Base-by-base conservation (phyloP, 495 filamentous ascomycete species). In the Massariosphaeria phaeospora region DNA sequence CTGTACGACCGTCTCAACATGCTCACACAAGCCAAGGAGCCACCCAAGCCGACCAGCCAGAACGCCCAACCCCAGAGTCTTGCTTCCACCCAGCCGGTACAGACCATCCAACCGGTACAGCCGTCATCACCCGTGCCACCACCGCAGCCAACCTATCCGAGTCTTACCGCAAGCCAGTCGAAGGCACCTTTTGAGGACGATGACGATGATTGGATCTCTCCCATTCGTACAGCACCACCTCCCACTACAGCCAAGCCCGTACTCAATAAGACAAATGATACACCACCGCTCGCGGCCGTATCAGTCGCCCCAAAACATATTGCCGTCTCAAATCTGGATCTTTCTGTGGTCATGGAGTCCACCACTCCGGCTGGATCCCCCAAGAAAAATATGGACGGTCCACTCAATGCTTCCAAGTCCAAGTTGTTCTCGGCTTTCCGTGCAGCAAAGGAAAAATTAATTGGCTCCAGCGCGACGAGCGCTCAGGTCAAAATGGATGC, bases 1-100 rank as follows among this genome's bases (percentile, higher is more conserved):
- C 75, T 98, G 15, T 87, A 94, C 52, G 94, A 97, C 54, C 86
- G 88, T 61, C 96, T 98, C 61, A 91, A 84, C 64, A 89, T 91
- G 81, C 78, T 98, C 17, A 90, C 90, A 20, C 86, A 96, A 66
- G 76, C 81, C 1, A 86, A 89, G 62, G 74, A 84, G 38, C 74
- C 84, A 26, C 75, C 84, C 39, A 72, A 48, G 41, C 27, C 44
- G 12, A 9, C 52, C 9, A 17, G 47, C 9, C 55, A 58, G 21
- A 7, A 35, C 1, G 35, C 35, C 2, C 45, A 57, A 31, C 21
- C 55, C 15, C 47, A 46, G 25, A 40, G 30, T 20, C 30, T 51
- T 0, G 11, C 27, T 15, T 33, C 54, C 6, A 40, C 43, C 13
- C 46, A 47, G 17, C 5, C 18, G 3, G 29, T 25, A n/a, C 52